Evolutionary conservation across 2,329 filamentous ascomycete species (phyloP).

Genomic region (Apiospora rasikravindrae): DNA sequence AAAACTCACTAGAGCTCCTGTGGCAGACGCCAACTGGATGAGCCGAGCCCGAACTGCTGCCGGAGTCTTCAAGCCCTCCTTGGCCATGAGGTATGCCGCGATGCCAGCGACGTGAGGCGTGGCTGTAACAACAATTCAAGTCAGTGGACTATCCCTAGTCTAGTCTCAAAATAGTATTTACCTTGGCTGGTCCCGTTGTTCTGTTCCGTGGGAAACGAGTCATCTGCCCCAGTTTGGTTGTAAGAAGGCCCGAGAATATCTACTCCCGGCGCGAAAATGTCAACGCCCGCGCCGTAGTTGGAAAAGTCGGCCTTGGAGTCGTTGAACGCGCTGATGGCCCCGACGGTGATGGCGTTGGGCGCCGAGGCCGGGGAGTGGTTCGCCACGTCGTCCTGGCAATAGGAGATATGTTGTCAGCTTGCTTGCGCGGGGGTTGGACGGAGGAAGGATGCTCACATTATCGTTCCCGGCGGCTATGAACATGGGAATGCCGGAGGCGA

Average conservation of each 20-base stretch:
- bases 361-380: constrained; percentile 30
- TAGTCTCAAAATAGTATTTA: background rate
- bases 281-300: constrained; percentile 33
- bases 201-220: constrained; percentile 57
- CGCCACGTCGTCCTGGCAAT: constrained; percentile 38
- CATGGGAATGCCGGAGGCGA: constrained; percentile 26
- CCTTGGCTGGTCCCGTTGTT: constrained; percentile 1
- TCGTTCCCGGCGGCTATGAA: constrained; percentile 32
- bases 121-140: constrained; percentile 33
- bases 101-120: constrained; percentile 59
- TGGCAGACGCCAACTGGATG: constrained; percentile 13
- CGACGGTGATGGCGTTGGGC: constrained; percentile 30
- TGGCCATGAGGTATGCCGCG: constrained; percentile 48
- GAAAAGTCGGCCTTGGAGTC: constrained; percentile 26
- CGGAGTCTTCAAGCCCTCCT: constrained; percentile 22
- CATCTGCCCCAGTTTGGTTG: constrained; percentile 33
- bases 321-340: constrained; percentile 24
- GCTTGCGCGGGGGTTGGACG: background rate
- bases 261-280: constrained; percentile 29
- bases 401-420: background rate
- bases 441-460: constrained; percentile 31
- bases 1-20: background rate
- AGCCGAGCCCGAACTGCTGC: constrained; percentile 27
- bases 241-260: constrained; percentile 43
- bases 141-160: background rate